A percentile compares a stretch with the other conserved stretches of the same genome.
Conservation (phyloP, 108 stramenopile species). For the Mediolabrus comicus region DNA sequence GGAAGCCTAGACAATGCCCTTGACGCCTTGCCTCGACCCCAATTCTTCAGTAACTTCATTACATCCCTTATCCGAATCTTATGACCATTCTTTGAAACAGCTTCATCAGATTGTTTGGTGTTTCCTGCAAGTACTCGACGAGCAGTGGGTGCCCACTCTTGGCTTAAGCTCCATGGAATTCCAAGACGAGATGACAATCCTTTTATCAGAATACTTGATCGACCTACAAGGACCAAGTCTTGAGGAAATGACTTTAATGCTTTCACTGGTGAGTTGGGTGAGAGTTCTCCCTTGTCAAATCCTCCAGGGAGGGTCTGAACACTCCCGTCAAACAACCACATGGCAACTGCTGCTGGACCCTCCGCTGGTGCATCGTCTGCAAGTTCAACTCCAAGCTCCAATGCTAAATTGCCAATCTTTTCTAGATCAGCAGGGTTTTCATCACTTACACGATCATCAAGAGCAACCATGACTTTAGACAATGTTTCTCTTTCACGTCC, state of each 20-base stretch:
- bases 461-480: slow-evolving; percentile 88
- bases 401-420: slow-evolving; percentile 70
- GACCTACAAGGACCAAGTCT: slow-evolving; percentile 91
- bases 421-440: slow-evolving; percentile 70
- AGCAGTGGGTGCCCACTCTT: slow-evolving; percentile 83
- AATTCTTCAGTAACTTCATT: slow-evolving; percentile 45
- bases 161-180: slow-evolving; percentile 85
- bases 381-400: slow-evolving; percentile 86
- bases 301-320: slow-evolving; percentile 85
- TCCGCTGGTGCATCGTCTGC: slow-evolving; percentile 71
- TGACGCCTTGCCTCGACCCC: slow-evolving; percentile 66
- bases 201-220: slow-evolving; percentile 93
- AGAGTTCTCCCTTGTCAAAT: slow-evolving; percentile 83
- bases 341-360: slow-evolving; percentile 85
- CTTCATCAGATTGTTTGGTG: background rate
- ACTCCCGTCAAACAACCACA: slow-evolving; percentile 91
- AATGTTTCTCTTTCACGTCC: slow-evolving; percentile 80
- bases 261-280: slow-evolving; percentile 88
- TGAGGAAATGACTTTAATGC: slow-evolving; percentile 91
- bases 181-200: slow-evolving; percentile 80
- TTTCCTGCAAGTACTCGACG: slow-evolving; percentile 49
- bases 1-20: slow-evolving; percentile 58
- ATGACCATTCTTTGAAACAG: background rate
- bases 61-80: slow-evolving; percentile 72
- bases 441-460: slow-evolving; percentile 74